Percentiles rank a stretch among this genome's conserved stretches.
These are phyloP conservation scores for Firmiana major DNA, from an alignment of 345 rosid genomes.

Conservation along the genomic window DNA sequence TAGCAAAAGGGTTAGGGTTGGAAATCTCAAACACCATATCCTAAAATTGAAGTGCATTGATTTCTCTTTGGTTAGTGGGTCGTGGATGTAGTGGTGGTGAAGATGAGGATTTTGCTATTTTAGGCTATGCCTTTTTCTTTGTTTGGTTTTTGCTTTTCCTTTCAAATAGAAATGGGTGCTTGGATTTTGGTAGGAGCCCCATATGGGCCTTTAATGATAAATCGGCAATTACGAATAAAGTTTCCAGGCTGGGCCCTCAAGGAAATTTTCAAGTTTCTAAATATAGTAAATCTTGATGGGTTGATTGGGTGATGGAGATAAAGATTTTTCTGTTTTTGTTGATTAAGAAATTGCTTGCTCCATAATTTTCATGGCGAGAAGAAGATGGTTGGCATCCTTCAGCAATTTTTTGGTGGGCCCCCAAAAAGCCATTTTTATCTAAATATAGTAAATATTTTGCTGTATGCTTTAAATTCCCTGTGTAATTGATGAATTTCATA, in stretches of 20 bases:
- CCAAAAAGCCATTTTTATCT: not conserved
- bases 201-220: conserved; percentile 10
- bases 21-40: not conserved
- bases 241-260: not conserved
- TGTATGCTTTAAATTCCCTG: not conserved
- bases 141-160: not conserved
- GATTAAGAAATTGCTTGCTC: not conserved
- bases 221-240: not conserved
- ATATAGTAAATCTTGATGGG: conserved; percentile 7
- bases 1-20: not conserved
- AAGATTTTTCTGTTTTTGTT: not conserved
- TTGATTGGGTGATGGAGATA: not conserved
- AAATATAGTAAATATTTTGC: not conserved
- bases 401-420: too few relatives aligned
- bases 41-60: not conserved
- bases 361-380: not conserved
- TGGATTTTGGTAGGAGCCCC: conserved; percentile 7
- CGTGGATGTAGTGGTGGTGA: not conserved
- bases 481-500: too few relatives aligned
- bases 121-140: not conserved
- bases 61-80: not conserved
- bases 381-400: not conserved
- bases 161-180: not conserved
- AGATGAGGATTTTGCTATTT: conserved; percentile 14
- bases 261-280: conserved; percentile 7